Conservation (phyloP, 371 early-diverging fungal genomes). For the Rhizopus microsporus region DNA sequence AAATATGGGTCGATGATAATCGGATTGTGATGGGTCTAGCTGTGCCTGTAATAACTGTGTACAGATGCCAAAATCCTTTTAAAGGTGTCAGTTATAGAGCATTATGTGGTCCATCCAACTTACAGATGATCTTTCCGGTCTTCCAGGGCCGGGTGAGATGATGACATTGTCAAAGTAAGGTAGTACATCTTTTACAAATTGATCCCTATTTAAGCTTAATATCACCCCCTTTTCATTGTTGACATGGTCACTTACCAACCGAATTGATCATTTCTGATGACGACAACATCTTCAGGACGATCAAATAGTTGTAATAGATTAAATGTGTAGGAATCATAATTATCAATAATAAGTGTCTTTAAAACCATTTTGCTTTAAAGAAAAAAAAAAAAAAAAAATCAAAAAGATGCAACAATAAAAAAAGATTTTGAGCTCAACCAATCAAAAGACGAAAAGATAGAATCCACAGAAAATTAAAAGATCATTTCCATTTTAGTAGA, state of each 20-base stretch:
- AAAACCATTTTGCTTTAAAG: conserved; percentile 9
- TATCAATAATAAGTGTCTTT: conserved; percentile 85
- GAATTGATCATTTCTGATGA: conserved; percentile 92
- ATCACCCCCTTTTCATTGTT: neutral
- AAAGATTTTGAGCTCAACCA: neutral
- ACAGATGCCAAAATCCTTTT: conserved; percentile 87
- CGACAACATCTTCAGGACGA: conserved; percentile 57
- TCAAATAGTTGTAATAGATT: conserved; percentile 82
- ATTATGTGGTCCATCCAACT: neutral
- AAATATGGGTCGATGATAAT: conserved; percentile 75
- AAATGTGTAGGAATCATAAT: conserved; percentile 97
- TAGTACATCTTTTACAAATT: conserved; percentile 59
- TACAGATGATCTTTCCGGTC: conserved; percentile 60
- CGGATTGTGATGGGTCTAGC: conserved; percentile 27
- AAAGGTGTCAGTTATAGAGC: neutral
- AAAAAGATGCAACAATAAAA: conserved; percentile 2
- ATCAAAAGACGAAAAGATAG: conserved; percentile 2
- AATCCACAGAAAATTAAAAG: no score
- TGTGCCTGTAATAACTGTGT: conserved; percentile 61
- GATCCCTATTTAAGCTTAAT: conserved; percentile 42
- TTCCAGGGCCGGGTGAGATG: conserved; percentile 94
- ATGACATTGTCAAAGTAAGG: conserved; percentile 87
- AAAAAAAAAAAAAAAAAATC: conserved; percentile 10
- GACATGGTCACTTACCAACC: conserved; percentile 56
- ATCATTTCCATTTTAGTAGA: no score